Evolutionary conservation across 352 stramenopile genomes (phyloP).

Genomic region (Globisporangium takayamanum): DNA sequence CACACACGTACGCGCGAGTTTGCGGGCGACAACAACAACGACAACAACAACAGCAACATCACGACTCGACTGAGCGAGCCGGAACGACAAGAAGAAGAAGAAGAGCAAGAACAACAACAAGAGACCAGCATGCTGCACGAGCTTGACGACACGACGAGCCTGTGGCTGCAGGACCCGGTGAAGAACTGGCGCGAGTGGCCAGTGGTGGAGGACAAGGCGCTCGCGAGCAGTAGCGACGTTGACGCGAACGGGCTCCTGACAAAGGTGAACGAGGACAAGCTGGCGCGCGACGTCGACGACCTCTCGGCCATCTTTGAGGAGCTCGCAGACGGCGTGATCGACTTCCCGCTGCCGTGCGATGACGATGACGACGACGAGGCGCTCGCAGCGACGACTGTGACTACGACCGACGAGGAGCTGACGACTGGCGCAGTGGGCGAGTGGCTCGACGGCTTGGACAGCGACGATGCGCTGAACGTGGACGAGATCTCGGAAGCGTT

Average conservation of each 20-base stretch:
- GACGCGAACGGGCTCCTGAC: conserved; percentile 34
- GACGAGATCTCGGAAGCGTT: conserved; percentile 67
- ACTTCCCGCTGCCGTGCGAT: conserved; percentile 56
- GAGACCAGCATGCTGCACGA: conserved; percentile 49
- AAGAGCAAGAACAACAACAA: conserved; percentile 25
- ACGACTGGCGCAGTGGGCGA: conserved; percentile 22
- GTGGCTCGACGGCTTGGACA: conserved; percentile 66
- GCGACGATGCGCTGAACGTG: conserved; percentile 63
- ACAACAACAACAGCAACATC: conserved; percentile 21
- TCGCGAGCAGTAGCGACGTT: conserved; percentile 6
- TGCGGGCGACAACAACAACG: conserved; percentile 8
- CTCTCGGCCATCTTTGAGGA: conserved; percentile 70
- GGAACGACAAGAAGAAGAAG: conserved; percentile 13
- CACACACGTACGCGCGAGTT: conserved; percentile 15
- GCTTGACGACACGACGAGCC: conserved; percentile 40
- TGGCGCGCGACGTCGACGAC: conserved; percentile 71
- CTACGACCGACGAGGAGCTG: conserved; percentile 1
- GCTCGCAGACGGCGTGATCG: conserved; percentile 46
- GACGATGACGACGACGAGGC: conserved; percentile 23
- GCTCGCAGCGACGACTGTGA: not conserved
- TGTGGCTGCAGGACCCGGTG: conserved; percentile 50
- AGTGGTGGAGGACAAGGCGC: conserved; percentile 34
- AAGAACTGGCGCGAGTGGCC: conserved; percentile 46
- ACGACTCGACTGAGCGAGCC: conserved; percentile 12
- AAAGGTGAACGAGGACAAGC: conserved; percentile 66